These are phyloP conservation scores for Penicillium herquei DNA, from an alignment of 495 filamentous ascomycete species.

Conservation along the genomic window DNA sequence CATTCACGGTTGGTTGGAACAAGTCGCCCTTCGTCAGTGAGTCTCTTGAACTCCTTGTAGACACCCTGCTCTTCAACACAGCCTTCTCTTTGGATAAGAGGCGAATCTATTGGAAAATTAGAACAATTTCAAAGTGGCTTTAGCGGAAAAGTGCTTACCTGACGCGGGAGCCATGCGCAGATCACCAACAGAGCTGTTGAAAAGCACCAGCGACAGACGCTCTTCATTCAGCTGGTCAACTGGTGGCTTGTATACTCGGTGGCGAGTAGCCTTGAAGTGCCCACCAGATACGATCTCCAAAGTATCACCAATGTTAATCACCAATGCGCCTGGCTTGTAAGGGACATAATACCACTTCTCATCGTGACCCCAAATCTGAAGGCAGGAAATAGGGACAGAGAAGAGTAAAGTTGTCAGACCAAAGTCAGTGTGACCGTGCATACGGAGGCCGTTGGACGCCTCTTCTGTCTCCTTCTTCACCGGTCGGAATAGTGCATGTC, in stretches of 20 bases:
- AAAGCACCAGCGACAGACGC: constrained; percentile 42
- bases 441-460: constrained; percentile 40
- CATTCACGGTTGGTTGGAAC: constrained; percentile 41
- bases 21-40: constrained; percentile 31
- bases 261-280: constrained; percentile 48
- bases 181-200: constrained; percentile 41
- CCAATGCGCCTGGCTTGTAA: constrained; percentile 43
- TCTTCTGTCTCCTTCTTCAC: constrained; percentile 36
- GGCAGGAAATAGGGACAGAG: constrained; percentile 40
- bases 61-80: constrained; percentile 42
- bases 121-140: neutral
- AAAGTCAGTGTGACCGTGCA: constrained; percentile 49
- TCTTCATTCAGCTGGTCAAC: constrained; percentile 39
- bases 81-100: constrained; percentile 39
- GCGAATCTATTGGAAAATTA: constrained; percentile 23
- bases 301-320: constrained; percentile 48
- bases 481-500: constrained; percentile 44
- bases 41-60: constrained; percentile 38
- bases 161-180: constrained; percentile 33
- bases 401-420: constrained; percentile 44
- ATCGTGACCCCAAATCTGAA: constrained; percentile 44
- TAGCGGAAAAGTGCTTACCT: constrained; percentile 18
- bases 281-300: constrained; percentile 48
- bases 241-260: constrained; percentile 42
- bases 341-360: constrained; percentile 44